Evolutionary conservation across 345 rosid species (phyloP).

Genomic region (Dimocarpus longan): DNA sequence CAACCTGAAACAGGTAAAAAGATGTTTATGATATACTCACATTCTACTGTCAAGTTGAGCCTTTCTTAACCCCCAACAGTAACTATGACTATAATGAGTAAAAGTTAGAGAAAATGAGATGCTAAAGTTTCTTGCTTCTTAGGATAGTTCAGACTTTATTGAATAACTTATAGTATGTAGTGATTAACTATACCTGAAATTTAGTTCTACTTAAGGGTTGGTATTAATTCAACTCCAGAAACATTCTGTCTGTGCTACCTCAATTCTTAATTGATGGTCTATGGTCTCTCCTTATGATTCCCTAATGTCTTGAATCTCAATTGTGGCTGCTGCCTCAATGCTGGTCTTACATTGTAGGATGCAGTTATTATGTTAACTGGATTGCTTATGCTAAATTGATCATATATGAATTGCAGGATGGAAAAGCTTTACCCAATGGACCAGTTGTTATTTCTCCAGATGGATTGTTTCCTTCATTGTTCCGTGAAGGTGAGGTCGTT

Average conservation of each 20-base stretch:
- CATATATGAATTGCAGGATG: conserved; percentile 58
- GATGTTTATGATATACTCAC: neutral
- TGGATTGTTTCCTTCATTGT: conserved; percentile 86
- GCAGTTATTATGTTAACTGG: neutral
- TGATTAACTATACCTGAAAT: neutral
- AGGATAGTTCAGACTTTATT: conserved; percentile 3
- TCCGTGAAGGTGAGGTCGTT: conserved; percentile 70
- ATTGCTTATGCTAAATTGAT: conserved; percentile 9
- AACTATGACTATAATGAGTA: neutral
- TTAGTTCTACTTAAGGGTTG: conserved; percentile 2
- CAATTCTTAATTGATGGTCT: neutral
- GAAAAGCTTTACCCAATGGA: conserved; percentile 82
- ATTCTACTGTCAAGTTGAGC: neutral
- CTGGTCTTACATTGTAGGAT: neutral
- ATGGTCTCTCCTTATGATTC: neutral
- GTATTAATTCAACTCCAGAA: neutral
- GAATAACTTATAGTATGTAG: neutral
- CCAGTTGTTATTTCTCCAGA: conserved; percentile 94
- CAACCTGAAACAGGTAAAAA: conserved; percentile 81
- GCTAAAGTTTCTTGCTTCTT: neutral
- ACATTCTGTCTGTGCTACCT: neutral
- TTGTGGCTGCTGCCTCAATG: conserved; percentile 1
- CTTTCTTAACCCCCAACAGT: neutral
- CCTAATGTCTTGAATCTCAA: neutral
- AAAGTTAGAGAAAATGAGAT: neutral